These are phyloP conservation scores for Apiotrichum porosum DNA, from an alignment of 1,284 basidiomycete genomes.

Conservation along the genomic window DNA sequence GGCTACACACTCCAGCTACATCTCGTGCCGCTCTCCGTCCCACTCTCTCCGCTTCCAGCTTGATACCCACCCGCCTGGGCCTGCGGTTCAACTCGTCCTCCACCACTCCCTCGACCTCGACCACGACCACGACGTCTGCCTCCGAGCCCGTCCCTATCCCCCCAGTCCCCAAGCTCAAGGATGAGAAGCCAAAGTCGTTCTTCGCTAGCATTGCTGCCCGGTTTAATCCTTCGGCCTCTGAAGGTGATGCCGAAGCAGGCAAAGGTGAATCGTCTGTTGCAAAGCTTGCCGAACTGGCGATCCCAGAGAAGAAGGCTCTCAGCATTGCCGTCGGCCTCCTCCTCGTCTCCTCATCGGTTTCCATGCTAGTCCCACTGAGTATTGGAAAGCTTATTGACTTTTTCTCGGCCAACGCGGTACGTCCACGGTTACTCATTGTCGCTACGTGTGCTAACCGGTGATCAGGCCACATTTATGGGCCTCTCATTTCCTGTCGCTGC, in stretches of 20 bases:
- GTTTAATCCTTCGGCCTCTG: slow-evolving; percentile 2
- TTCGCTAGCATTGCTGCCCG: not conserved
- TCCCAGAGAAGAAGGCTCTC: slow-evolving; percentile 69
- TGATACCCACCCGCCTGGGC: not conserved
- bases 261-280: slow-evolving; percentile 48
- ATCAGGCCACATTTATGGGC: slow-evolving; percentile 67
- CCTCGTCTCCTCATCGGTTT: slow-evolving; percentile 56
- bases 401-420: slow-evolving; percentile 70
- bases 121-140: too few relatives aligned
- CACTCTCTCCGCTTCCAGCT: not conserved
- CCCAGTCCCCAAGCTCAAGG: not conserved
- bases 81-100: slow-evolving; percentile 8
- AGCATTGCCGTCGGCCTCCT: slow-evolving; percentile 61
- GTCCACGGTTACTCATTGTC: slow-evolving; percentile 28
- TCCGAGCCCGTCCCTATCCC: too few relatives aligned
- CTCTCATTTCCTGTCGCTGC: slow-evolving; percentile 78
- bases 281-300: slow-evolving; percentile 70
- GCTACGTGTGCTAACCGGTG: slow-evolving; percentile 2
- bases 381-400: slow-evolving; percentile 89
- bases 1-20: not conserved
- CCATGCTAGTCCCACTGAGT: slow-evolving; percentile 84
- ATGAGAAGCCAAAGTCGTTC: not conserved
- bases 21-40: too few relatives aligned
- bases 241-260: slow-evolving; percentile 1
- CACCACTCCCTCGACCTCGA: not conserved